Evolutionary conservation across 305 asterid species (phyloP), one percentile per base, ranked within the genome.

Genomic region (Fraxinus platypoda): DNA sequence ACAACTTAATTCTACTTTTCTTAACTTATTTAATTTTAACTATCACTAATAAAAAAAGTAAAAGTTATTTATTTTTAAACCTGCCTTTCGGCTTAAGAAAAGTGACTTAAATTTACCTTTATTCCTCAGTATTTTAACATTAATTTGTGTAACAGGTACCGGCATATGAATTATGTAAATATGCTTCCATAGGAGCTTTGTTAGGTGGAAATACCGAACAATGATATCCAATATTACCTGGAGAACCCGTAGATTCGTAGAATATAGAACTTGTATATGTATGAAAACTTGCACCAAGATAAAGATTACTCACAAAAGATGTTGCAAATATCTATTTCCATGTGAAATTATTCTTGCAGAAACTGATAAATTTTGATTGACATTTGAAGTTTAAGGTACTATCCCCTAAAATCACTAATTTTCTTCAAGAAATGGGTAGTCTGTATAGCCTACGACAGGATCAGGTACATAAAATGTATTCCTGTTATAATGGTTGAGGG

Each of bases 401-500:
- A 19, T 17, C 64, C 62, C 72, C 73, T n/a, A 34, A 28, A 71
- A 74, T 83, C 25, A 62, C 0, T 25, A 82, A 31, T 26, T 75
- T 74, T 85, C 84, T 68, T 89, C 89, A 84, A 89, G 91, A 87
- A 88, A 92, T 59, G 94, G 91, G 74, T 89, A 92, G 62, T 92
- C 96, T 15, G 93, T 88, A 43, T 92, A 92, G 6, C 96, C 96
- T n/a, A 88, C 31, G 77, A 92, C 89, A 25, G 93, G 91, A 72
- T 92, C 94, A 9, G 75, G 35, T 12, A 57, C 21, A 70, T 91
- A 90, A 78, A 91, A 92, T 0, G 97, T 92, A 19, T 77, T 86
- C 87, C 93, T 83, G 13, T 86, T 35, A 15, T 89, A 93, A 30
- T 88, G 81, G 74, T 89, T 92, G 1, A 92, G 89, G 54, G 89